Evolutionary conservation across 2,329 filamentous ascomycete genomes (phyloP).

Genomic region (Elsinoe australis): DNA sequence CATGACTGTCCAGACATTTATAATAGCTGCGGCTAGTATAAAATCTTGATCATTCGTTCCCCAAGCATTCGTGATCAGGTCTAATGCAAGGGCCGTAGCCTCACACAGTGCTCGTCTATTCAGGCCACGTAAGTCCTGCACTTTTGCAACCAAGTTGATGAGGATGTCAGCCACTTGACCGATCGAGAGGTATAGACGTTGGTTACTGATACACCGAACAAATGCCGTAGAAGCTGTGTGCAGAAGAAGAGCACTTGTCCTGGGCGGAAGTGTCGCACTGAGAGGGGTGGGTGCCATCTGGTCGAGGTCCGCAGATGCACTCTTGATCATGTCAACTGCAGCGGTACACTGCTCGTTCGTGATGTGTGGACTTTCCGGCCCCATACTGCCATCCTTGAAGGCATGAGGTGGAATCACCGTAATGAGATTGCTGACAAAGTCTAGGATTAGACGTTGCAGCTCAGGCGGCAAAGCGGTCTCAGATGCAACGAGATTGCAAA

Average conservation of each 20-base stretch:
- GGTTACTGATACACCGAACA: neutral
- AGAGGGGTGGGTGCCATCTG: neutral
- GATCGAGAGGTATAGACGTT: neutral
- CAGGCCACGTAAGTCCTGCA: neutral
- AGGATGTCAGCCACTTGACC: neutral
- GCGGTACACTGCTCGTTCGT: neutral
- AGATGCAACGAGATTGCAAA: conserved; percentile 22
- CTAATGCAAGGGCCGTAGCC: neutral
- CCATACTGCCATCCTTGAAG: neutral
- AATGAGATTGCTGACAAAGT: conserved; percentile 24
- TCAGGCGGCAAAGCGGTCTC: conserved; percentile 14
- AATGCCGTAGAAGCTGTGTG: neutral
- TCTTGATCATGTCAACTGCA: conserved; percentile 11
- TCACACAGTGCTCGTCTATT: neutral
- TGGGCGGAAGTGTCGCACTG: conserved; percentile 1
- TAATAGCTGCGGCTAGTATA: neutral
- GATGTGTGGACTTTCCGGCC: neutral
- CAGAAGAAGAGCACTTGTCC: conserved; percentile 1
- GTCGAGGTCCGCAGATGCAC: conserved; percentile 9
- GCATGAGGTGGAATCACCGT: conserved; percentile 29
- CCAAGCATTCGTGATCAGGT: neutral
- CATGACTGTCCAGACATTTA: conserved; percentile 6
- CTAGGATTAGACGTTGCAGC: conserved; percentile 20
- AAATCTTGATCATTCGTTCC: neutral
- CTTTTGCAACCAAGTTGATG: neutral